Evolutionary conservation across 208 protist genomes (phyloP), one percentile per base, ranked within the genome.

Genomic region (Blastocrithidia nonstop): DNA sequence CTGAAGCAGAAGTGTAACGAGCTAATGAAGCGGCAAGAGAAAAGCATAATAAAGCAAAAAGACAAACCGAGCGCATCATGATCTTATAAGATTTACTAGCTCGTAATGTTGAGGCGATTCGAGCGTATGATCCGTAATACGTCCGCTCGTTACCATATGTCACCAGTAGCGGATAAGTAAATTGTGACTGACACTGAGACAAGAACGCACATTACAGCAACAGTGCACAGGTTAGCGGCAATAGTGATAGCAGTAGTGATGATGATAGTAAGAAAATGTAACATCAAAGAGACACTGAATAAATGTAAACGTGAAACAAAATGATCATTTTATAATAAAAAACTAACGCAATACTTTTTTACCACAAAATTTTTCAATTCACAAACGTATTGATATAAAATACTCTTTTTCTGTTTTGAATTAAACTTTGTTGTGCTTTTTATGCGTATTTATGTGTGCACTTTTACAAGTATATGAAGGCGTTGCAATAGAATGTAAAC

Each of bases 121-220:
- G 67, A 15, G 52, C 66, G 53, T 83, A 78, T 50, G 77, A 91
- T 27, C 66, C 77, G 0, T 45, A 40, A 19, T 88, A 65, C 44
- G 61, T 71, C 19, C 55, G 60, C 13, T 29, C 48, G 13, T 70
- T 76, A 41, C 75, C 75, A 7, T 90, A 84, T 45, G 66, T 86
- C 20, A 77, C 54, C 38, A 68, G 68, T 13, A 60, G 28, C 17
- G 81, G 76, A 0, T 70, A 70, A n/a, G 65, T 90, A 15, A 81
- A 90, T 64, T 65, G 59, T 41, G 68, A 56, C 3, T 90, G 81
- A 76, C 57, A 82, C 40, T 81, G 72, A 61, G 36, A n/a, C n/a
- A 35, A 11, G n/a, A 11, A 35, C 11, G n/a, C 29, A 35, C 11
- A n/a, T n/a, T 11, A 35, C 29, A 35, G n/a, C 11, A 35, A n/a